Base-by-base conservation (phyloP, 2,329 filamentous ascomycete species). In the Neofusicoccum kwambonambiense region DNA sequence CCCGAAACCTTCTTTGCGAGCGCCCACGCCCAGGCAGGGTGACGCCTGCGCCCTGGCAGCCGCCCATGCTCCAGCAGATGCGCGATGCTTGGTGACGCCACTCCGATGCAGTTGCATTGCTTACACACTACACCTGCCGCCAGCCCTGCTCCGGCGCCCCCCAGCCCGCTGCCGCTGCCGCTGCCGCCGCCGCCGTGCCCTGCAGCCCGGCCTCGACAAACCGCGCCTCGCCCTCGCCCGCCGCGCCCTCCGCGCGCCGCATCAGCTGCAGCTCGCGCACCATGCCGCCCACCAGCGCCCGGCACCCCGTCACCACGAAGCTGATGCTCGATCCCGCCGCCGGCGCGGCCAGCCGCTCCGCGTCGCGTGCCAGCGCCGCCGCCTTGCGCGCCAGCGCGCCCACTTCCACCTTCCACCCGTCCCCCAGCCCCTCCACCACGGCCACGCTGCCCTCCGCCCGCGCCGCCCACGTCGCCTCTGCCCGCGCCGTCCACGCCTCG, bases 331-430 rank as follows among this genome's bases (percentile, higher is more conserved):
- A 78, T 13, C 71, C 75, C 35, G 66, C 51, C 31, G 68, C 50
- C 50, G 73, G 72, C 47, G 69, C 68, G 41, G 68, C 68, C 58
- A 78, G 58, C n/a, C 68, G 67, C n/a, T 75, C 72, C 22, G 77
- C 39, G 27, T 77, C 71, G 41, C 73, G 70, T 11, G 69, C 67
- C 58, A 77, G 73, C 13, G 68, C 68, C 5, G 70, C 72, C 49
- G 78, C 64, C 51, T 75, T 78, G 19, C 77, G 73, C 31, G 67
- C 73, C 64, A 79, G 68, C 1, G 72, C 70, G 5, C 70, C 72
- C 49, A 70, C 73, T 54, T 78, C 76, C 27, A 68, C 70, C 65
- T 70, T 72, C 77, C 77, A 79, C 4, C 64, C 60, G 50, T 75
- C 75, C 6, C 72, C 71, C 8, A 77, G 68, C 6, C 73, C 70